Evolutionary conservation across 2,329 filamentous ascomycete genomes (phyloP), one percentile per base, ranked within the genome.

Genomic region (Chaetothyriales sp.): DNA sequence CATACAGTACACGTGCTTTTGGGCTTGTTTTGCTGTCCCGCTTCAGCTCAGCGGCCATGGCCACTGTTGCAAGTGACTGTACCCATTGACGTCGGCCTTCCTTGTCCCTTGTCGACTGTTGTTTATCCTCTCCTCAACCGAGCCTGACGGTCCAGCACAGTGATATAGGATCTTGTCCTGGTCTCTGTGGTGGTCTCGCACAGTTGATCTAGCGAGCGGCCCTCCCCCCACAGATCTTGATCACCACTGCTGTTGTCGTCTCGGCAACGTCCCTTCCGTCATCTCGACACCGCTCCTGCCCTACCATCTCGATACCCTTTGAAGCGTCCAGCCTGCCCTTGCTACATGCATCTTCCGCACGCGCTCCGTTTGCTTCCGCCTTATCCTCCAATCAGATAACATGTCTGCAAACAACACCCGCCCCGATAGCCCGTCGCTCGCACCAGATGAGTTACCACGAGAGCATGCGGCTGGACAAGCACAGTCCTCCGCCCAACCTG

Each of bases 401-500:
- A 22, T 32, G 19, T 45, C 44, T 22, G 19, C 19, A 15, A 45
- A n/a, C 44, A 22, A 44, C 18, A 44, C 48, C 25, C n/a, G 28
- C 18, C 36, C 42, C 19, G 43, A 44, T 18, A 45, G 44, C 18
- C 48, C 48, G 25, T 32, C 20, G 7, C 20, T 32, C 44, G 20
- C 7, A 49, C 25, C 47, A 10, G 32, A 39, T 20, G 32, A 49
- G 28, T 9, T 6, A n/a, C 18, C 43, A 10, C 28, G 2, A 10
- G 18, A 28, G 2, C 18, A 46, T 43, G 28, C 8, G 32, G 10
- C 49, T 43, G n/a, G 46, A 47, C 19, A 46, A 20, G 5, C 39
- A 25, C 18, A 51, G 48, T 39, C 51, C 51, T 10, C 45, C 44
- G 3, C 42, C 44, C 25, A 49, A 22, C 36, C 42, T 32, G 28